Evolutionary conservation across 345 rosid genomes (phyloP).

Genomic region (Eucalyptus pauciflora): DNA sequence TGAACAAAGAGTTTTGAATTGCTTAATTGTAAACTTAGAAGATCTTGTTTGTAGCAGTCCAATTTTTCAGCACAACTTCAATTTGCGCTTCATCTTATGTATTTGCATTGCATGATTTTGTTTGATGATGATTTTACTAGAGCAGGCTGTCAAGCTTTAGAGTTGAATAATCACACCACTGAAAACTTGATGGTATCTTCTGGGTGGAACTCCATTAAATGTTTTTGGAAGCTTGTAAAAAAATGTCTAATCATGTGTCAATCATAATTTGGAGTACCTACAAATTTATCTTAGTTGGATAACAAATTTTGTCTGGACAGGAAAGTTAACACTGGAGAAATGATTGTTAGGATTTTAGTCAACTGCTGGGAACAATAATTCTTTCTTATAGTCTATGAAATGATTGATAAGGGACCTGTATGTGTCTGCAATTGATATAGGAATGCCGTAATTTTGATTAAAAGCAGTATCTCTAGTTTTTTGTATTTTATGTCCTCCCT

Average conservation of each 20-base stretch:
- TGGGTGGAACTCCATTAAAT: too few species aligned
- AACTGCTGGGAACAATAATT: too few species aligned
- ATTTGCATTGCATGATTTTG: neutral
- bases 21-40: neutral
- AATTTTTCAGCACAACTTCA: neutral
- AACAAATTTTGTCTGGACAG: too few species aligned
- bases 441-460: neutral
- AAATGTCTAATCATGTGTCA: neutral
- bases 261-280: neutral
- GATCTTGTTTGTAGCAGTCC: neutral
- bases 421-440: neutral
- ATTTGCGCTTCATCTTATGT: neutral
- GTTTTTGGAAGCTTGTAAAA: too few species aligned
- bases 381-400: neutral
- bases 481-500: neutral
- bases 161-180: too few species aligned
- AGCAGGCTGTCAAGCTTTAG: too few species aligned
- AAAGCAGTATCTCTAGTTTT: fast-evolving
- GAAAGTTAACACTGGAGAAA: too few species aligned
- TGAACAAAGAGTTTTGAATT: neutral
- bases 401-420: neutral
- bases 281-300: too few species aligned
- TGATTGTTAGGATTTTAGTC: too few species aligned
- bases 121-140: too few species aligned
- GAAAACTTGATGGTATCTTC: too few species aligned